A percentile compares a stretch with the other conserved stretches of the same genome.
phyloP scores from a whole-genome alignment of 495 filamentous ascomycete genomes.

The Hypoxylon cercidicola region DNA sequence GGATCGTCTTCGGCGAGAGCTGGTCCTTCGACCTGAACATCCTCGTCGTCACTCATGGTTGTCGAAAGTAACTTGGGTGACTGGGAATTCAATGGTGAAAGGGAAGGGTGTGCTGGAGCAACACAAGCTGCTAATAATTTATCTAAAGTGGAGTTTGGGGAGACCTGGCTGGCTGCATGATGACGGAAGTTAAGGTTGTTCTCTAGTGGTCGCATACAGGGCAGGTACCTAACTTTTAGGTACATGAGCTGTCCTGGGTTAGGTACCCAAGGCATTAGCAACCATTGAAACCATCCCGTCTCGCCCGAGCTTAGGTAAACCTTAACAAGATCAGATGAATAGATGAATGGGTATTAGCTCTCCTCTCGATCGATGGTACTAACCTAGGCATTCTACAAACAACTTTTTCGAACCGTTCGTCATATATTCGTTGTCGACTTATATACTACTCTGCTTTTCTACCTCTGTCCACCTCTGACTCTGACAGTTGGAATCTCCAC shows the following conservation, averaged over 20 bases:
- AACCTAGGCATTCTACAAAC: no score
- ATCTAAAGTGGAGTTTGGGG: background rate
- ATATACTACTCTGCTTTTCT: no score
- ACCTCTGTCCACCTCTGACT: background rate
- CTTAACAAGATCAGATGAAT: background rate
- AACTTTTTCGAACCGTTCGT: background rate
- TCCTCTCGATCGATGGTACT: background rate
- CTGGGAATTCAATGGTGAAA: constrained; percentile 7
- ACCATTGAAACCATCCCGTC: no score
- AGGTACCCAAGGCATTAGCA: background rate
- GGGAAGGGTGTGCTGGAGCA: constrained; percentile 11
- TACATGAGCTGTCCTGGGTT: background rate
- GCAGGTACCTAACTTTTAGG: background rate
- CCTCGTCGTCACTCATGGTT: constrained; percentile 69
- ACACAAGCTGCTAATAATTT: constrained; percentile 14
- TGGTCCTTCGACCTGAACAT: constrained; percentile 64
- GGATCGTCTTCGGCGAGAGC: constrained; percentile 71
- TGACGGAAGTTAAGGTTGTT: constrained; percentile 22
- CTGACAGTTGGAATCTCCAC: constrained; percentile 21
- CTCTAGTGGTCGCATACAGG: background rate
- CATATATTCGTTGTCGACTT: background rate
- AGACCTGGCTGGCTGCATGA: constrained; percentile 25
- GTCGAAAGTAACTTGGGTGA: background rate
- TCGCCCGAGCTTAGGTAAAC: constrained; percentile 13
- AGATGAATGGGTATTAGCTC: background rate